Evolutionary conservation across 352 stramenopile species (phyloP), one percentile per base, ranked within the genome.

Genomic region (Phytophthora fragariaefolia): DNA sequence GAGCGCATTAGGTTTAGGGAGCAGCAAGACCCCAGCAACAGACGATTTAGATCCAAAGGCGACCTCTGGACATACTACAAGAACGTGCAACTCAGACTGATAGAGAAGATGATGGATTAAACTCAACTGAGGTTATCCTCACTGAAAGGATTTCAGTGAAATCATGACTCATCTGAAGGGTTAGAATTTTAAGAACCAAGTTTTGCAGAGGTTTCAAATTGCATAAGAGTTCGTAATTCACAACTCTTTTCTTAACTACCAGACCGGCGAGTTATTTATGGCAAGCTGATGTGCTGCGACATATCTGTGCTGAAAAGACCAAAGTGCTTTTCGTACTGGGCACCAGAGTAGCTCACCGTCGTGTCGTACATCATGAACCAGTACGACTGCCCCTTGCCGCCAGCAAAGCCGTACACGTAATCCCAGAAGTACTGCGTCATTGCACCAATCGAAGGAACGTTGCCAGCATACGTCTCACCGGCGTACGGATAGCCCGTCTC

Each of bases 291-390:
- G 61, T 83, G 67, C 36, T 71, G 53, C 38, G 47, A 46, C 46
- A 46, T 73, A 56, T 84, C 73, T 36, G 65, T 66, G 63, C 56
- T 56, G 32, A 66, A 71, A 22, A 87, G 63, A 43, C 79, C 79
- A 52, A 87, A 87, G 70, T 73, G 70, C 54, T 69, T 83, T 58
- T 87, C 79, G 67, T 73, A 87, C 27, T 78, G 66, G 7, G 34
- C 48, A 22, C 70, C 67, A 5, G 58, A 60, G 73, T 85, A 79
- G 58, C 71, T 71, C 27, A 65, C 48, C 17, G 50, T 80, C 49
- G 57, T 69, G 58, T 85, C 76, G 71, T 80, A 85, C 70, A 80
- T 76, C 75, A 83, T 83, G 71, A 83, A 83, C 58, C 63, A 83
- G 71, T 78, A 83, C 38, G 74, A 66, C 43, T 65, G 57, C 40